These are phyloP conservation scores for Penicillium corylophilum DNA, from an alignment of 2,329 filamentous ascomycete species.

Conservation along the genomic window DNA sequence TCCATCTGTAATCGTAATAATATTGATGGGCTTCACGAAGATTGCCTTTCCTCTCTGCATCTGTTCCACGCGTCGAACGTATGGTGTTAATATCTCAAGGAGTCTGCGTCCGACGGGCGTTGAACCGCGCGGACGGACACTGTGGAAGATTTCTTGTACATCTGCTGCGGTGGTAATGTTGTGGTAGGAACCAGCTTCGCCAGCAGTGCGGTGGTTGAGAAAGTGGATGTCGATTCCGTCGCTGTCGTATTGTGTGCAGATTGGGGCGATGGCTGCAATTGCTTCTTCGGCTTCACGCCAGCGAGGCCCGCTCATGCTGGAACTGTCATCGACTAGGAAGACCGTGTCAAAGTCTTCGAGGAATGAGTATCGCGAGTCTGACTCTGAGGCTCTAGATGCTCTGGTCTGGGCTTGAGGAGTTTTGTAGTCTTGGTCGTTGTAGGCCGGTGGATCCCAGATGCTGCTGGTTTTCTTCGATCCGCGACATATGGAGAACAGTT, in stretches of 20 bases:
- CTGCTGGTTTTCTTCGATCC: constrained; percentile 1
- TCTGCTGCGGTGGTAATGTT: constrained; percentile 59
- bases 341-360: constrained; percentile 79
- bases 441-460: constrained; percentile 15
- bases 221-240: constrained; percentile 93
- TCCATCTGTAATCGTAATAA: constrained; percentile 93
- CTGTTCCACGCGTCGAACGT: constrained; percentile 59
- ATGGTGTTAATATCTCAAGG: constrained; percentile 69
- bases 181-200: constrained; percentile 56
- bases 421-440: constrained; percentile 9
- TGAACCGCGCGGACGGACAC: constrained; percentile 61
- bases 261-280: constrained; percentile 71
- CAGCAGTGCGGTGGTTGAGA: constrained; percentile 62
- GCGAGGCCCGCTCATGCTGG: constrained; percentile 73
- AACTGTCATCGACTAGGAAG: constrained; percentile 90
- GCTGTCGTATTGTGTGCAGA: constrained; percentile 74
- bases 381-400: constrained; percentile 43
- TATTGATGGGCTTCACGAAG: constrained; percentile 72
- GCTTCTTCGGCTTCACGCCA: constrained; percentile 75
- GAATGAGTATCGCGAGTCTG: constrained; percentile 72
- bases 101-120: constrained; percentile 77
- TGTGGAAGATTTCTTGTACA: constrained; percentile 69
- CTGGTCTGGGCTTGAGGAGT: background rate
- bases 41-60: constrained; percentile 13
- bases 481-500: constrained; percentile 2